phyloP scores from a whole-genome alignment of 495 filamentous ascomycete genomes.

The Astrocystis sublimbata region DNA sequence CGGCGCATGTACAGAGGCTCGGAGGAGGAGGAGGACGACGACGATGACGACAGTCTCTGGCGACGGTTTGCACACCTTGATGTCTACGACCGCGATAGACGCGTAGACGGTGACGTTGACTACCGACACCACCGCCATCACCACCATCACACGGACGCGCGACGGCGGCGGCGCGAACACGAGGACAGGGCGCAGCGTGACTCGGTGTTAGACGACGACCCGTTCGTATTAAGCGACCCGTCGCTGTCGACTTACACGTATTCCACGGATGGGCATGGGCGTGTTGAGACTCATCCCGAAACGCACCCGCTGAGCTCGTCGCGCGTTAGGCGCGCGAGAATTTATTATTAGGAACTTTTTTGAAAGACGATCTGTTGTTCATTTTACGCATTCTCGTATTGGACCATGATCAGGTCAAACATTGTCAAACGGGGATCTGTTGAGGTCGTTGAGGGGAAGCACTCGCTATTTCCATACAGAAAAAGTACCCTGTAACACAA shows the following conservation, averaged over 20 bases:
- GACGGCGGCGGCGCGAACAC: not conserved
- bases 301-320: not conserved
- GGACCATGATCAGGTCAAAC: too few species aligned
- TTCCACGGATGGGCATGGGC: not conserved
- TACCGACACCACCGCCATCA: not conserved
- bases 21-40: not conserved
- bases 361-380: too few species aligned
- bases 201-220: conserved; percentile 3
- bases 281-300: not conserved
- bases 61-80: conserved; percentile 12
- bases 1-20: not conserved
- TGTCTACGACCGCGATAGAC: conserved; percentile 20
- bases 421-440: too few species aligned
- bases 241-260: conserved; percentile 5
- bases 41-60: conserved; percentile 7
- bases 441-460: too few species aligned
- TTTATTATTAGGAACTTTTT: not conserved
- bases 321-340: not conserved
- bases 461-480: too few species aligned
- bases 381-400: too few species aligned
- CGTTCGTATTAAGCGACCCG: not conserved
- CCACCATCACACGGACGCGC: too few species aligned
- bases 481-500: too few species aligned
- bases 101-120: not conserved
- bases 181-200: conserved; percentile 2